Base-by-base conservation (phyloP, 2,329 filamentous ascomycete species). In the Aspergillus puulaauensis region DNA sequence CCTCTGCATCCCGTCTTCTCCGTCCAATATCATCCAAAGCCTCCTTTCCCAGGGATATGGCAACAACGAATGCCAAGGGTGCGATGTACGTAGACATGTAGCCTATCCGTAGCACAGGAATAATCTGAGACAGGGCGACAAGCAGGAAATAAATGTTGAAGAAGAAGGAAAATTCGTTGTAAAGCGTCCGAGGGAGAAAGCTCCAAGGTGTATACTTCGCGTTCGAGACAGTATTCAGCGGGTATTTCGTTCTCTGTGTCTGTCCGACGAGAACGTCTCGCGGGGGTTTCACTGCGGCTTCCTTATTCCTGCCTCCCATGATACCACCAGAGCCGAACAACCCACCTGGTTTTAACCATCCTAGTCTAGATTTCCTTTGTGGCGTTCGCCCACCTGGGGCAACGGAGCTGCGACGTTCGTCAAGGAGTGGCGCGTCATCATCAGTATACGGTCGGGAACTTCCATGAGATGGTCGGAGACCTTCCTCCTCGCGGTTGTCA, bases 161-260 rank as follows among this genome's bases (percentile, higher is more conserved):
- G 78, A 99, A 99, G 80, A 98, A 99, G 59, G 93, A 97, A 73
- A 99, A 99, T 72, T 99, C 95, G 77, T 98, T 98, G 77, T 97
- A 99, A 21, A 99, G 81, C 0, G 95, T 99, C 52, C 93, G 83
- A 2, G 96, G 96, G 14, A 99, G 83, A 75, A 99, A 99, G 52
- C 90, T 96, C 80, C 93, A 89, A 1, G 93, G 87, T 31, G 93
- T 98, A 75, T 99, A 99, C 81, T 98, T 99, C 55, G 95, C 93
- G 73, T 99, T 98, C 37, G 93, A 98, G 49, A 99, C 85, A 56
- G 91, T 84, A 74, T 99, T 99, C 8, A 90, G 86, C 9, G 95
- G 93, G 73, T 93, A 98, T 64, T 89, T 87, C 50, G 87, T 81
- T 27, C 85, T 74, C 70, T 96, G 93, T 31, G 79, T 71, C 48